These are phyloP conservation scores for Aegilops umbellulata DNA, from an alignment of 176 grass and related monocot genomes.

Conservation along the genomic window DNA sequence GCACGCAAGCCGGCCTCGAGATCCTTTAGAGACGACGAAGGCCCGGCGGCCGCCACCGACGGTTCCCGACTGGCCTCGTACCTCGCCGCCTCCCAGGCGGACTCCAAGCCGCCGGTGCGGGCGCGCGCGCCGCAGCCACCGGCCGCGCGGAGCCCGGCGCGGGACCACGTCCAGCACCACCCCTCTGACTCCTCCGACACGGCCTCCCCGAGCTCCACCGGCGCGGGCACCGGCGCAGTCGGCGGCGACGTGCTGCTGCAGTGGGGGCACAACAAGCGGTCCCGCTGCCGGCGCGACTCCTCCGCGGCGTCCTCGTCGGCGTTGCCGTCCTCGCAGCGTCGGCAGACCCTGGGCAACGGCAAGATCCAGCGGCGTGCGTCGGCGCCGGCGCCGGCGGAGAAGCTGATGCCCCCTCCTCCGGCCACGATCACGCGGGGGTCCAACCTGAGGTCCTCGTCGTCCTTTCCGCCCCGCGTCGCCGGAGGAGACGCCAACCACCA, in stretches of 20 bases:
- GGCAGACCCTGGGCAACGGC: neutral
- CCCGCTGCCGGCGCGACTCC: constrained; percentile 60
- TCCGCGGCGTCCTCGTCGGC: constrained; percentile 32
- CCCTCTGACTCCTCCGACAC: constrained; percentile 46
- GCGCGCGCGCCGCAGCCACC: constrained; percentile 10
- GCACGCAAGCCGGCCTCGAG: constrained; percentile 31
- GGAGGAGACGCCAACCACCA: constrained; percentile 26
- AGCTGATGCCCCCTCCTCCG: constrained; percentile 60
- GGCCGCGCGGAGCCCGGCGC: constrained; percentile 27
- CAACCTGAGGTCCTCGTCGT: constrained; percentile 46
- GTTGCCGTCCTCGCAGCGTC: constrained; percentile 37
- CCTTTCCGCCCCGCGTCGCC: constrained; percentile 28
- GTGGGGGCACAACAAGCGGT: constrained; percentile 91
- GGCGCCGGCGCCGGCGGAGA: constrained; percentile 47
- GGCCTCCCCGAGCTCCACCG: constrained; percentile 40
- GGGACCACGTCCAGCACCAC: constrained; percentile 32
- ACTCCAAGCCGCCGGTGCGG: constrained; percentile 35
- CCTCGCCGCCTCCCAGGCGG: constrained; percentile 4
- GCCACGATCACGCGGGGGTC: constrained; percentile 44
- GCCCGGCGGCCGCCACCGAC: neutral
- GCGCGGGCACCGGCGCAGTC: neutral
- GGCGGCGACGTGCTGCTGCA: constrained; percentile 69
- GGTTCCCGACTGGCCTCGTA: constrained; percentile 29
- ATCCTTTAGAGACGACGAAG: constrained; percentile 42
- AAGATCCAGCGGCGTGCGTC: constrained; percentile 67